These are phyloP conservation scores for Boletus smithii DNA, from an alignment of 1,284 basidiomycete species.

Conservation along the genomic window DNA sequence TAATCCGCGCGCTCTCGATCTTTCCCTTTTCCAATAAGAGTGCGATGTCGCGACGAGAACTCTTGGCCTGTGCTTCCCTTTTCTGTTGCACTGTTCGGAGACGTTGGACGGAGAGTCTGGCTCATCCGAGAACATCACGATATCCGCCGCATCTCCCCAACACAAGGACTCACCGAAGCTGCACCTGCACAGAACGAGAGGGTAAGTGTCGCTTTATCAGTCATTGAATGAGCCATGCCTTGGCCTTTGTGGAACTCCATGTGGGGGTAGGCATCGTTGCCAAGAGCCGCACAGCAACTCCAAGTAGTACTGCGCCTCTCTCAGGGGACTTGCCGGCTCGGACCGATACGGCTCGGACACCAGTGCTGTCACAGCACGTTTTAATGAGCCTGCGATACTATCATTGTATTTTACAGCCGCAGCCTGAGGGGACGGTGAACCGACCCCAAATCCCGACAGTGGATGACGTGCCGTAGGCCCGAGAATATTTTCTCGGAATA, in stretches of 20 bases:
- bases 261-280: slow-evolving; percentile 45
- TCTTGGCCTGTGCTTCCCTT: slow-evolving; percentile 89
- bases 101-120: slow-evolving; percentile 86
- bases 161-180: slow-evolving; percentile 51
- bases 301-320: background rate
- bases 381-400: background rate
- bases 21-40: slow-evolving; percentile 75
- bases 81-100: slow-evolving; percentile 89
- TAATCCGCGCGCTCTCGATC: slow-evolving; percentile 79
- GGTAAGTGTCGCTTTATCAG: slow-evolving; percentile 8
- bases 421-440: no score
- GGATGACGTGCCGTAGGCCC: no score
- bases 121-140: slow-evolving; percentile 5
- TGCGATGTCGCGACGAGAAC: slow-evolving; percentile 75
- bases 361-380: background rate
- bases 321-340: slow-evolving; percentile 8
- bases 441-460: no score
- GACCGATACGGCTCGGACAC: slow-evolving; percentile 10
- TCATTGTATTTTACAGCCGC: no score
- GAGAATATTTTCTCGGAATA: no score
- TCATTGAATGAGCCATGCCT: slow-evolving; percentile 40
- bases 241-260: slow-evolving; percentile 72
- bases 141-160: background rate
- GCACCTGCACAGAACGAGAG: slow-evolving; percentile 45
- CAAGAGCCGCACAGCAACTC: slow-evolving; percentile 10